Percentiles rank a stretch among this genome's conserved stretches.
phyloP scores from a whole-genome alignment of 768 basidiomycete species.

The Lactarius akahatsu region DNA sequence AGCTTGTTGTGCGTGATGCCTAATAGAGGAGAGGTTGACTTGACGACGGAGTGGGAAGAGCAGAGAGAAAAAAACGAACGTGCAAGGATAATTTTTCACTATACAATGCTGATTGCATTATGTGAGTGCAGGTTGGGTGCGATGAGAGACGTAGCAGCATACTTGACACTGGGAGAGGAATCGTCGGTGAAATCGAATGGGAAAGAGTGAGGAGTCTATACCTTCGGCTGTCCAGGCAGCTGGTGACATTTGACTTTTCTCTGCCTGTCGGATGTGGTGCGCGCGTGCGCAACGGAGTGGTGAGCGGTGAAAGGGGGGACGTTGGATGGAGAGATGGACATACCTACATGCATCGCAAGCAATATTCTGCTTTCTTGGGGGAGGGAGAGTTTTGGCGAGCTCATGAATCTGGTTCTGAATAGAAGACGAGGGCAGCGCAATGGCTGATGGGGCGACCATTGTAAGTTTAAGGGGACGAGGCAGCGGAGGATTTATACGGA shows the following conservation, averaged over 20 bases:
- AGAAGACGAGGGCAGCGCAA: constrained; percentile 60
- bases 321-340: constrained; percentile 27
- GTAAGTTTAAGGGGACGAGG: constrained; percentile 22
- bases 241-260: constrained; percentile 90
- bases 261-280: constrained; percentile 46
- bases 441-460: constrained; percentile 44
- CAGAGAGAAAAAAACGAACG: constrained; percentile 50
- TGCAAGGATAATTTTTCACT: constrained; percentile 89
- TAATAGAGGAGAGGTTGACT: constrained; percentile 35
- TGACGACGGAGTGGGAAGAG: constrained; percentile 30
- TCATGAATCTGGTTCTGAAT: constrained; percentile 84
- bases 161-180: constrained; percentile 31
- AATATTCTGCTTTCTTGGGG: constrained; percentile 89
- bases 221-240: constrained; percentile 57
- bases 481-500: constrained; percentile 4
- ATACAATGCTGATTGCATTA: constrained; percentile 62
- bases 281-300: constrained; percentile 11
- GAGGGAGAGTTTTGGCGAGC: constrained; percentile 73
- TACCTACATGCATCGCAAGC: constrained; percentile 93
- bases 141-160: constrained; percentile 3
- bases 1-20: constrained; percentile 79
- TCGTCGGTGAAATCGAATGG: background rate
- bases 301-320: constrained; percentile 15
- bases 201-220: constrained; percentile 10
- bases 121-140: constrained; percentile 5